A percentile compares a stretch with the other conserved stretches of the same genome.
These are phyloP conservation scores for Crithidia mellificae DNA, from an alignment of 208 protist genomes.

Conservation along the genomic window DNA sequence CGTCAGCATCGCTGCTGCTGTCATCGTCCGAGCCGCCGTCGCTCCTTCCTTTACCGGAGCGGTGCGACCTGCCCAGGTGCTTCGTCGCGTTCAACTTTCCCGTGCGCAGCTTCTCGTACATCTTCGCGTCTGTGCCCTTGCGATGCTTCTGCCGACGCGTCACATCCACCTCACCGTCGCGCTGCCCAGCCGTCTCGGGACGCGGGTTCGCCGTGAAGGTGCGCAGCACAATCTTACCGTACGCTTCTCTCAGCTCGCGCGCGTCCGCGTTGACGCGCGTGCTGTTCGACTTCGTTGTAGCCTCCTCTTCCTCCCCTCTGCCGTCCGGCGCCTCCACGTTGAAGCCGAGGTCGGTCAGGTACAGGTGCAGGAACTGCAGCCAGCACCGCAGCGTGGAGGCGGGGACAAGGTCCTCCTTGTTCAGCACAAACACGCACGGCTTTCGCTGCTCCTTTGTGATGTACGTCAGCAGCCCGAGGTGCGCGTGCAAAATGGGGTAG, in stretches of 20 bases:
- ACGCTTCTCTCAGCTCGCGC: no score
- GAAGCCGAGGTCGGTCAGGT: slow-evolving; percentile 54
- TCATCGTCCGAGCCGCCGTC: background rate
- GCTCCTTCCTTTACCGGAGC: no score
- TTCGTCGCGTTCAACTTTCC: slow-evolving; percentile 43
- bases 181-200: slow-evolving; percentile 53
- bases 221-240: slow-evolving; percentile 48
- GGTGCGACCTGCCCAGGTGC: background rate
- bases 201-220: slow-evolving; percentile 80
- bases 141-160: slow-evolving; percentile 50
- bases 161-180: slow-evolving; percentile 34
- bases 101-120: slow-evolving; percentile 79
- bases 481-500: slow-evolving; percentile 97
- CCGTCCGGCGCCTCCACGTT: slow-evolving; percentile 20
- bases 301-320: background rate
- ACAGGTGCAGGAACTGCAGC: slow-evolving; percentile 68
- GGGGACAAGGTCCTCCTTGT: slow-evolving; percentile 94
- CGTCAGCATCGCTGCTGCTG: no score
- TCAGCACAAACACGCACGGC: slow-evolving; percentile 94
- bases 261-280: no score
- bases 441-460: slow-evolving; percentile 81
- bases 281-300: background rate
- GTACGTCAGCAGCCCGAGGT: slow-evolving; percentile 81
- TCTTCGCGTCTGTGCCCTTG: slow-evolving; percentile 52
- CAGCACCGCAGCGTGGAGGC: slow-evolving; percentile 56